phyloP scores from a whole-genome alignment of 768 basidiomycete genomes.

The Psilocybe azurescens region DNA sequence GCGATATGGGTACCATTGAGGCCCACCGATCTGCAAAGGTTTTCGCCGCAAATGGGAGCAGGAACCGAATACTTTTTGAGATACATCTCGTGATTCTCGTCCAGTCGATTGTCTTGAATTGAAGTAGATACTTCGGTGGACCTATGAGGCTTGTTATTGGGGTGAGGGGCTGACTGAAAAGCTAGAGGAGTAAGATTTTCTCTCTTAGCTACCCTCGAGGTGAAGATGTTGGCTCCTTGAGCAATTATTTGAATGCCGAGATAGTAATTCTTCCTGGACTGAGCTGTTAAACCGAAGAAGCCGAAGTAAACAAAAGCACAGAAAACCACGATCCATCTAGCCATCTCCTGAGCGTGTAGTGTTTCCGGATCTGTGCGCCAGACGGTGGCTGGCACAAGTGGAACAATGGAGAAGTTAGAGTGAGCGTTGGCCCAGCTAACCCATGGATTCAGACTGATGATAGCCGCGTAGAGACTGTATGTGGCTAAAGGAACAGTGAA shows the following conservation, averaged over 20 bases:
- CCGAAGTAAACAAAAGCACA: conserved; percentile 54
- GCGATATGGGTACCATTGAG: too few relatives aligned
- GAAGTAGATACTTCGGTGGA: not conserved
- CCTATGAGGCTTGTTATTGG: not conserved
- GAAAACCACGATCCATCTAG: conserved; percentile 16
- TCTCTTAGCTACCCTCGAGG: not conserved
- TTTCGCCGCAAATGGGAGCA: too few relatives aligned
- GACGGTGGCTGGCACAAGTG: conserved; percentile 23
- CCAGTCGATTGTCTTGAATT: too few relatives aligned
- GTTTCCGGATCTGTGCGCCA: conserved; percentile 38
- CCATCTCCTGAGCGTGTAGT: not conserved
- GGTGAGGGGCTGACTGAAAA: not conserved
- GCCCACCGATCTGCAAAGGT: too few relatives aligned
- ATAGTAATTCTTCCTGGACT: conserved; percentile 50
- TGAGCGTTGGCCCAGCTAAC: conserved; percentile 58
- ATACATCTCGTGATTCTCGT: too few relatives aligned
- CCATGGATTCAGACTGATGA: conserved; percentile 43
- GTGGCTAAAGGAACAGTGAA: conserved; percentile 49
- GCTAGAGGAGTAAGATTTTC: not conserved
- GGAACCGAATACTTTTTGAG: too few relatives aligned
- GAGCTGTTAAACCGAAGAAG: conserved; percentile 59
- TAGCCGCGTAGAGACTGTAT: conserved; percentile 42
- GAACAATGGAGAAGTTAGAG: conserved; percentile 51
- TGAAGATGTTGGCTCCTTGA: not conserved
- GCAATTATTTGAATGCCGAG: not conserved